Conservation (phyloP, 2,329 filamentous ascomycete species). For the Gliomastix tumulicola region DNA sequence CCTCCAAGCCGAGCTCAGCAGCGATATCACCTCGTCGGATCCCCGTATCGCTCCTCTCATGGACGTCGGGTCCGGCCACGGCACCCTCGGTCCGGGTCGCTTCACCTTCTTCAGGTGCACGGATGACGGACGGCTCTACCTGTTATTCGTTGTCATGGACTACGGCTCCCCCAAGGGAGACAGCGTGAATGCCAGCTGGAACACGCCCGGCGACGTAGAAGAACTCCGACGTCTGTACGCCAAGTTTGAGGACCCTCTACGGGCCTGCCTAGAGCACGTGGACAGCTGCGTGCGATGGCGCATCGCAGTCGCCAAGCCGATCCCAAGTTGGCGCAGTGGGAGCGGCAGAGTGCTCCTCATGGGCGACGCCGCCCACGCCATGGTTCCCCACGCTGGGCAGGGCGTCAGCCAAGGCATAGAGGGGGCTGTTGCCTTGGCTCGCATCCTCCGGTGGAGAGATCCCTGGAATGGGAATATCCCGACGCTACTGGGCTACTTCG, state of each 20-base stretch:
- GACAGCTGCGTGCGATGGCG: background rate
- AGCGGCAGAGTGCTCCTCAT: conserved; percentile 8
- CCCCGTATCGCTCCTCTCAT: background rate
- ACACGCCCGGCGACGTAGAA: background rate
- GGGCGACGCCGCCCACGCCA: conserved; percentile 15
- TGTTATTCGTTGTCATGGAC: background rate
- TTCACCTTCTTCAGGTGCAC: background rate
- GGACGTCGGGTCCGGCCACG: background rate
- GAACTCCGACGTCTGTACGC: background rate
- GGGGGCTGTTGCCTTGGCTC: conserved; percentile 2
- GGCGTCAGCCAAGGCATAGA: conserved; percentile 5
- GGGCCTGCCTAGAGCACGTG: background rate
- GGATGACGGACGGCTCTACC: too few relatives aligned
- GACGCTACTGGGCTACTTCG: background rate
- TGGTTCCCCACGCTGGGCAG: conserved; percentile 9
- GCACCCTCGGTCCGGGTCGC: background rate
- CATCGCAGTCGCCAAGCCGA: background rate
- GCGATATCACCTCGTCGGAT: background rate
- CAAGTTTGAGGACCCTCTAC: background rate
- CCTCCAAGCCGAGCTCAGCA: too few relatives aligned
- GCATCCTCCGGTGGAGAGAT: background rate
- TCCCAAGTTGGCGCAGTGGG: conserved; percentile 1
- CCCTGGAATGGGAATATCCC: background rate
- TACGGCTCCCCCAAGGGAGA: background rate
- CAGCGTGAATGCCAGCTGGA: background rate